Evolutionary conservation across 768 basidiomycete genomes (phyloP).

Genomic region (Stropharia rugosoannulata): DNA sequence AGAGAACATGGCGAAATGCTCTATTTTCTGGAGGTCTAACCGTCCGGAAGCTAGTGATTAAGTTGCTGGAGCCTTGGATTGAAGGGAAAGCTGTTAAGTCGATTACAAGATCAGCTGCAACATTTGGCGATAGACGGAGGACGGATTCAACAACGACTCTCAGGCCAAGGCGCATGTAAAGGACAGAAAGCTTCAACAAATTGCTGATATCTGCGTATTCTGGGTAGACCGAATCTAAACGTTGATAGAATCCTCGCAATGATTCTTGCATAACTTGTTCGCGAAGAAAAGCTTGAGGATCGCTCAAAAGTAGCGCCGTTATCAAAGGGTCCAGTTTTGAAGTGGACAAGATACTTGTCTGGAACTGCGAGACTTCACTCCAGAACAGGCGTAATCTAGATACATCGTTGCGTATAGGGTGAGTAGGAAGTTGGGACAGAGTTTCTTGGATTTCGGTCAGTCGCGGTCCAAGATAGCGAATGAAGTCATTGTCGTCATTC

Average conservation of each 20-base stretch:
- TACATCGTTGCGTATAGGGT: conserved; percentile 39
- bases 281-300: conserved; percentile 41
- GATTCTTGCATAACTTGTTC: conserved; percentile 80
- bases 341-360: conserved; percentile 49
- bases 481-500: conserved; percentile 47
- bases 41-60: conserved; percentile 27
- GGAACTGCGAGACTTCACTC: conserved; percentile 78
- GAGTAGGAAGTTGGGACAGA: conserved; percentile 21
- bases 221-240: conserved; percentile 65
- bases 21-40: conserved; percentile 26
- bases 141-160: conserved; percentile 39
- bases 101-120: conserved; percentile 21
- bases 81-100: conserved; percentile 56
- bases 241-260: conserved; percentile 71
- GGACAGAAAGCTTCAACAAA: conserved; percentile 66
- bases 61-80: conserved; percentile 36
- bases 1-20: conserved; percentile 42
- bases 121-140: background rate
- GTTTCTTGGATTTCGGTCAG: conserved; percentile 29
- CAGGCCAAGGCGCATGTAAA: conserved; percentile 71
- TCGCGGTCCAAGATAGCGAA: conserved; percentile 40
- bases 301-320: conserved; percentile 30
- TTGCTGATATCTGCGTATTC: conserved; percentile 70
- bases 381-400: conserved; percentile 63
- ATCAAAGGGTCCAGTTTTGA: conserved; percentile 52